Conservation (phyloP, 169 alveolate genomes). For the Plasmodium chabaudi region DNA sequence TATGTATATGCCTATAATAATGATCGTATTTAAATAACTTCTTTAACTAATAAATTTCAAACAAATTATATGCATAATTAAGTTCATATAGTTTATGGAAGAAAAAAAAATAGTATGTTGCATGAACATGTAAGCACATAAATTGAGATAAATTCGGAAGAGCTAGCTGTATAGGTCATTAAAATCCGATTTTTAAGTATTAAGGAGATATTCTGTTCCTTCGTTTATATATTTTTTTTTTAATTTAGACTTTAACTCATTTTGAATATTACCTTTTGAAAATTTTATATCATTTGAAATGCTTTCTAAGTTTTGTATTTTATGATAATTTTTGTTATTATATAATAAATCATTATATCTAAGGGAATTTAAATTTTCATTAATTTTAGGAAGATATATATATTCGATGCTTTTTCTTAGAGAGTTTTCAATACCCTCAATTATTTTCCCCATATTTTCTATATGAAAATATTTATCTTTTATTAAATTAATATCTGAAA, state of each 20-base stretch:
- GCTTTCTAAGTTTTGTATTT: background rate
- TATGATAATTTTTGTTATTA: background rate
- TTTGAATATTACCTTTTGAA: slow-evolving; percentile 22
- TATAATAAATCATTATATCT: slow-evolving; percentile 14
- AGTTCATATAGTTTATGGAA: background rate
- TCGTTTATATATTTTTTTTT: slow-evolving; percentile 5
- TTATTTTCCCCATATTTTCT: slow-evolving; percentile 61
- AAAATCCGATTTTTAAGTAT: background rate
- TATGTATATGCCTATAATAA: too few species aligned
- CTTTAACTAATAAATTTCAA: too few species aligned
- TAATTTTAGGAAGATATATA: slow-evolving; percentile 40
- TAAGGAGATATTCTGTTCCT: slow-evolving; percentile 22
- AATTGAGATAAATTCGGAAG: too few species aligned
- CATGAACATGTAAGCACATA: background rate
- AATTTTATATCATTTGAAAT: slow-evolving; percentile 17
- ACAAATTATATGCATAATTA: too few species aligned
- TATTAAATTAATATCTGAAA: slow-evolving; percentile 33
- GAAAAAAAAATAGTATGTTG: background rate
- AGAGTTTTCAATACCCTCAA: slow-evolving; percentile 64
- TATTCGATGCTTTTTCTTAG: slow-evolving; percentile 65
- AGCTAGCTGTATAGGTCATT: too few species aligned
- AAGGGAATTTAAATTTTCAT: slow-evolving; percentile 39
- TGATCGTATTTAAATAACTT: too few species aligned
- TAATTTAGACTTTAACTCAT: slow-evolving; percentile 28
- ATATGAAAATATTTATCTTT: slow-evolving; percentile 62